These are phyloP conservation scores for Trametes hirsuta DNA, from an alignment of 1,284 basidiomycete genomes.

Conservation along the genomic window DNA sequence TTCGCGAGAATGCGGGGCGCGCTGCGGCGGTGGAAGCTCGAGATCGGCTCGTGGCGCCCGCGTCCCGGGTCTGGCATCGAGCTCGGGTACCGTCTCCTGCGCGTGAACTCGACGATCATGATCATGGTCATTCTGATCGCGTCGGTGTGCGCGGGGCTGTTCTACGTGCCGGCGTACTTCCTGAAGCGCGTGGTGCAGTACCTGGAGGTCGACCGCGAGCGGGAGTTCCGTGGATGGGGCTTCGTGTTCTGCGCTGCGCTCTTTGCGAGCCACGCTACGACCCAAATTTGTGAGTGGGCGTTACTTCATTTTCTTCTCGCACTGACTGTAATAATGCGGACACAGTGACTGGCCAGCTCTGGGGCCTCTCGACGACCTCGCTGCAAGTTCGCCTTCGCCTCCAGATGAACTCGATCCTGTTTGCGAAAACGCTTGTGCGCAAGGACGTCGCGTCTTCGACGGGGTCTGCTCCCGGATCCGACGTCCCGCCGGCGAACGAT, in stretches of 20 bases:
- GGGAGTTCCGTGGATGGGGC: conserved; percentile 66
- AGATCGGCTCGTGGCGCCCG: conserved; percentile 48
- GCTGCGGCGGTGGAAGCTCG: conserved; percentile 44
- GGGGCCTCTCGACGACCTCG: conserved; percentile 73
- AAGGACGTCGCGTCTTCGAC: conserved; percentile 82
- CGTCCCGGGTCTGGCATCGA: conserved; percentile 62
- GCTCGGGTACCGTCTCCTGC: conserved; percentile 59
- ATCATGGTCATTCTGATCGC: conserved; percentile 58
- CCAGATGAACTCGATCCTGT: conserved; percentile 86
- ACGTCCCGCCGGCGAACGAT: conserved; percentile 31
- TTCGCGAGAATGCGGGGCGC: conserved; percentile 44
- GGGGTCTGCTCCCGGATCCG: conserved; percentile 32
- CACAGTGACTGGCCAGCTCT: conserved; percentile 56
- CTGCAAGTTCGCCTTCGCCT: conserved; percentile 75
- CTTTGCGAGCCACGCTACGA: conserved; percentile 64
- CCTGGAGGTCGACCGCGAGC: conserved; percentile 63
- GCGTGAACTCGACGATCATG: conserved; percentile 52
- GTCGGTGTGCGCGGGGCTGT: conserved; percentile 63
- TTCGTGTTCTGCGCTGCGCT: conserved; percentile 75
- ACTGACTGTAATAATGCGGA: background rate
- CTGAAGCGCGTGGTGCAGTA: conserved; percentile 73
- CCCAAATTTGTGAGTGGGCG: conserved; percentile 55
- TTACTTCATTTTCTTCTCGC: background rate
- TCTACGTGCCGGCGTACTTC: conserved; percentile 82
- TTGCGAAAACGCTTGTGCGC: conserved; percentile 86